phyloP scores from a whole-genome alignment of 208 protist genomes.

The Wallacemonas sp. region DNA sequence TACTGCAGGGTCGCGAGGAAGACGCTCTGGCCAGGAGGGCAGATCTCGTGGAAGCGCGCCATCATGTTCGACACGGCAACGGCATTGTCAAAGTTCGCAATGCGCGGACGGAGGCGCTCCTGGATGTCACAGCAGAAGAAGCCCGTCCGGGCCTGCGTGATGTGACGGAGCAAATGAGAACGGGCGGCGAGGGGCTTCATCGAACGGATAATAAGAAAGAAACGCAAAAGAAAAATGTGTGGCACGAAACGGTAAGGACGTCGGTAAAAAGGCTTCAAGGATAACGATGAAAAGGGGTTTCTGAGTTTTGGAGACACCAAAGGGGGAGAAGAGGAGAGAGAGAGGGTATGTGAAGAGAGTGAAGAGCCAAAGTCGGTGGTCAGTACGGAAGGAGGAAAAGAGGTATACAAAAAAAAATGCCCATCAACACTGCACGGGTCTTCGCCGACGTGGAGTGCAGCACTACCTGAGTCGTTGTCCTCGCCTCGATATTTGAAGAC shows the following conservation, averaged over 20 bases:
- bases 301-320: background rate
- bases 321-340: background rate
- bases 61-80: slow-evolving; percentile 32
- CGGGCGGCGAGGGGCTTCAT: slow-evolving; percentile 8
- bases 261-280: no score
- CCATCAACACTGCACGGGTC: no score
- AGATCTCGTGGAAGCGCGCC: slow-evolving; percentile 21
- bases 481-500: no score
- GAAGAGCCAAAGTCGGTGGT: background rate
- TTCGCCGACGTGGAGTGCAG: no score
- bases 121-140: slow-evolving; percentile 79
- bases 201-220: background rate
- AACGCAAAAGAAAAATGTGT: background rate
- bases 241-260: no score
- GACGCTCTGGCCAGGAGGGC: slow-evolving; percentile 18
- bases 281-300: background rate
- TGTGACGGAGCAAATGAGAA: slow-evolving; percentile 6
- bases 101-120: slow-evolving; percentile 18
- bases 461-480: no score
- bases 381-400: background rate
- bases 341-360: background rate
- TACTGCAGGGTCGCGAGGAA: slow-evolving; percentile 47
- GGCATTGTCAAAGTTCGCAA: slow-evolving; percentile 30
- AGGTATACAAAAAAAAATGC: background rate
- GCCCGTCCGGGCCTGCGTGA: slow-evolving; percentile 35